Conservation (phyloP, 768 basidiomycete species). For the Cystofilobasidium capitatum region DNA sequence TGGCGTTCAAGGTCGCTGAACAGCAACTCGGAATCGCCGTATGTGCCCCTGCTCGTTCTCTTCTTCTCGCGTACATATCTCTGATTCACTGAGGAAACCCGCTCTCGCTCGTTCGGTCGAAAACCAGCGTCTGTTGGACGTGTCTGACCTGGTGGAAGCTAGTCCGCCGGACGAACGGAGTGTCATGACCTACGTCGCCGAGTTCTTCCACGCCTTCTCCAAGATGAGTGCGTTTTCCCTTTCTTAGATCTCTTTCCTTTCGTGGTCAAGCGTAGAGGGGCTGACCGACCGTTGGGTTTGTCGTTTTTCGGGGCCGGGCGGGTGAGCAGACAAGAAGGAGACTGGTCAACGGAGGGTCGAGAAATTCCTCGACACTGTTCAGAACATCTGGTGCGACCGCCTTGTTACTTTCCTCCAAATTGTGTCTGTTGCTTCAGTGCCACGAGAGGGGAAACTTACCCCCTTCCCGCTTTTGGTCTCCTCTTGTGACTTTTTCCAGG, state of each 20-base stretch:
- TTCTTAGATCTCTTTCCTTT: background rate
- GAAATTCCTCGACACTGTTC: constrained; percentile 93
- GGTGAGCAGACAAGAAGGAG: constrained; percentile 71
- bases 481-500: constrained; percentile 44
- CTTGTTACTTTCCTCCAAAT: no score
- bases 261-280: background rate
- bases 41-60: no score
- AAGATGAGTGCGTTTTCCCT: constrained; percentile 77
- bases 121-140: constrained; percentile 90
- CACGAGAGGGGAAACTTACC: no score
- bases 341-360: constrained; percentile 86
- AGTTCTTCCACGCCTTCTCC: constrained; percentile 96
- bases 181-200: constrained; percentile 51
- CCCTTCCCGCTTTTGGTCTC: background rate
- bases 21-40: constrained; percentile 86
- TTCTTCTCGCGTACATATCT: constrained; percentile 11
- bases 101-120: background rate
- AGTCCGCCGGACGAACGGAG: constrained; percentile 86
- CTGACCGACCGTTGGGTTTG: constrained; percentile 5
- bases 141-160: constrained; percentile 83
- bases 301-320: background rate
- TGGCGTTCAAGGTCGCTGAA: constrained; percentile 81
- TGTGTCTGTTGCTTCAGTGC: no score
- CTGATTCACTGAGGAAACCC: constrained; percentile 6
- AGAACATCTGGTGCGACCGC: constrained; percentile 42